Conservation (phyloP, 306 rosid species). For the Prunus campanulata region DNA sequence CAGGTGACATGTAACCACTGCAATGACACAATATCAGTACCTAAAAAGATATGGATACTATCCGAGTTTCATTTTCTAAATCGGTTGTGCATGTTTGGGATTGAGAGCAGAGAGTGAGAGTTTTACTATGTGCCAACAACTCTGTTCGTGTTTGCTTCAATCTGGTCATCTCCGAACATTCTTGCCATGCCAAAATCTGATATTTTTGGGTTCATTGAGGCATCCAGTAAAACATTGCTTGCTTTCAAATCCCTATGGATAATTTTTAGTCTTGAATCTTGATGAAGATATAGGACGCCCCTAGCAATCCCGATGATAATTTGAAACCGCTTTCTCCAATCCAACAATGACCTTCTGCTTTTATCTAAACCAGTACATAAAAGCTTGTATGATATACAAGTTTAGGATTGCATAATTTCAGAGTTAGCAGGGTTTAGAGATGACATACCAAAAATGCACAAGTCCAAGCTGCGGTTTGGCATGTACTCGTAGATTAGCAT, state of each 20-base stretch:
- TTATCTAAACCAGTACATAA: conserved; percentile 29
- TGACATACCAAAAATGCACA: conserved; percentile 47
- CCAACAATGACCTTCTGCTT: conserved; percentile 32
- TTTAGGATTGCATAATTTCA: neutral
- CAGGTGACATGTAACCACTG: conserved; percentile 40
- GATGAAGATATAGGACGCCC: conserved; percentile 72
- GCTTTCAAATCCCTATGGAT: conserved; percentile 69
- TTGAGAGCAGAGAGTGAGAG: neutral
- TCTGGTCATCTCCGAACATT: conserved; percentile 58
- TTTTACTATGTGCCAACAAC: conserved; percentile 74
- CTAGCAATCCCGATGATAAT: conserved; percentile 54
- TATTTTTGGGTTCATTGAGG: conserved; percentile 56
- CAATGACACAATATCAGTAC: neutral
- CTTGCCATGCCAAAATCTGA: conserved; percentile 83
- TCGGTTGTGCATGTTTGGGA: too few relatives aligned
- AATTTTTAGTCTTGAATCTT: conserved; percentile 61
- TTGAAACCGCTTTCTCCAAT: conserved; percentile 50
- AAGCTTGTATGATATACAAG: neutral
- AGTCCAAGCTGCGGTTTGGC: conserved; percentile 65
- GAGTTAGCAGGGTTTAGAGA: neutral
- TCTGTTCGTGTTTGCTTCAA: conserved; percentile 54
- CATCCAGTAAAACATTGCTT: conserved; percentile 58
- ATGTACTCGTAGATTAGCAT: conserved; percentile 68
- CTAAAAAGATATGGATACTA: neutral
- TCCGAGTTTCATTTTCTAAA: neutral